Evolutionary conservation across 2,329 filamentous ascomycete species (phyloP).

Genomic region (Leptographium lundbergii): DNA sequence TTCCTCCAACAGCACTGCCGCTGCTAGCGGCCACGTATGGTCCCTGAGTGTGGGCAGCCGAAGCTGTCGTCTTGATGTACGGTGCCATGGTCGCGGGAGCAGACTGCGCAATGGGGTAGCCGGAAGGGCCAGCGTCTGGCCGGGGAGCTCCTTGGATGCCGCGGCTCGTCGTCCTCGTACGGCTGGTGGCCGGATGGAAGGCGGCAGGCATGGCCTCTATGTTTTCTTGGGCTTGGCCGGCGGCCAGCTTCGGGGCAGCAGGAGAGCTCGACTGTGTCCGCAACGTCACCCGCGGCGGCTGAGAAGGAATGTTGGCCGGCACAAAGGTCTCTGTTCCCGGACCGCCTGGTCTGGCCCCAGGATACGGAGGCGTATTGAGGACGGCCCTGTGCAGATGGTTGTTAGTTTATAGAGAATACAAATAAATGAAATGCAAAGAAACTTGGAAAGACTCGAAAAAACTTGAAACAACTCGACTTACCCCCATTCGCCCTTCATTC

Average conservation of each 20-base stretch:
- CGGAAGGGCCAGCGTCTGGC: neutral
- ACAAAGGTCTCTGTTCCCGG: constrained; percentile 7
- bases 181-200: neutral
- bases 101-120: neutral
- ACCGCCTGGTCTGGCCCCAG: constrained; percentile 8
- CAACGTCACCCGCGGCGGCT: constrained; percentile 2
- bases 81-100: neutral
- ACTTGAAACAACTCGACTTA: neutral
- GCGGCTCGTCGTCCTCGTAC: neutral
- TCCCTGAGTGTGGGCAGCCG: neutral
- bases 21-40: neutral
- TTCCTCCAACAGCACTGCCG: neutral
- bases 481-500: constrained; percentile 14
- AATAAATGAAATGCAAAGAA: neutral
- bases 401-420: neutral
- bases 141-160: neutral
- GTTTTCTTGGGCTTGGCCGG: neutral
- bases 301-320: neutral
- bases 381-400: constrained; percentile 3
- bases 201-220: neutral
- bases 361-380: constrained; percentile 10
- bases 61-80: neutral
- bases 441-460: neutral
- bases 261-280: neutral
- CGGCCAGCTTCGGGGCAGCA: neutral